Base-by-base conservation (phyloP, 176 grass and related monocot species). In the Carex myosuroides region DNA sequence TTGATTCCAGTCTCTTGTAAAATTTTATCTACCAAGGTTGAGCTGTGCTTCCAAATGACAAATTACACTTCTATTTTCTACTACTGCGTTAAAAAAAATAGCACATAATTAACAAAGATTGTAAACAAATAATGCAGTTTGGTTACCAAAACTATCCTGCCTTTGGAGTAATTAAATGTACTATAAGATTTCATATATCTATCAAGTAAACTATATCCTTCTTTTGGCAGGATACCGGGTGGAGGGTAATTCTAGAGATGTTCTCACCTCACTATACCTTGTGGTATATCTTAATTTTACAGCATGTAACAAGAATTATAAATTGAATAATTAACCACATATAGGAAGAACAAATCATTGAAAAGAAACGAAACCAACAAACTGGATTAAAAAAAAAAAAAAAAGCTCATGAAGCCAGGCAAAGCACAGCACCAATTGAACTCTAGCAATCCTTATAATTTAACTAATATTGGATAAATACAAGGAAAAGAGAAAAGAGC, bases 171-270 rank as follows among this genome's bases (percentile, higher is more conserved):
- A 68, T 68, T 68, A 37, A 39, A 68, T 68, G 65, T 39, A 35
- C 89, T 94, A 68, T 91, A 98, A 46, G 44, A 46, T 46, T 46
- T 46, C 8, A 46, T 46, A 46, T 46, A 46, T 46, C 44, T 46
- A 46, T 46, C 44, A 46, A 46, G 1, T 46, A 46, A 46, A 46
- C 44, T 39, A 39, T 60, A 18, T 20, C 4, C 14, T 8, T n/a
- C 5, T 60, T 60, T 6, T 20, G 57, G 57, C 57, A 60, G n/a
- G 57, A 60, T 60, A 20, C 4, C 7, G 5, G 20, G 57, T 20
- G 57, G 56, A 57, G 16, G 16, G 12, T 30, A 66, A 32, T 59
- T 59, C 56, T 59, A 59, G 16, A 59, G 16, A 59, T 66, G 63
- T 14, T 32, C 12, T 32, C 24, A 66, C 41, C 41, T 42, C 13